A percentile compares a stretch with the other conserved stretches of the same genome.
phyloP scores from a whole-genome alignment of 1,284 basidiomycete species.

The Boletellus deceptivus region DNA sequence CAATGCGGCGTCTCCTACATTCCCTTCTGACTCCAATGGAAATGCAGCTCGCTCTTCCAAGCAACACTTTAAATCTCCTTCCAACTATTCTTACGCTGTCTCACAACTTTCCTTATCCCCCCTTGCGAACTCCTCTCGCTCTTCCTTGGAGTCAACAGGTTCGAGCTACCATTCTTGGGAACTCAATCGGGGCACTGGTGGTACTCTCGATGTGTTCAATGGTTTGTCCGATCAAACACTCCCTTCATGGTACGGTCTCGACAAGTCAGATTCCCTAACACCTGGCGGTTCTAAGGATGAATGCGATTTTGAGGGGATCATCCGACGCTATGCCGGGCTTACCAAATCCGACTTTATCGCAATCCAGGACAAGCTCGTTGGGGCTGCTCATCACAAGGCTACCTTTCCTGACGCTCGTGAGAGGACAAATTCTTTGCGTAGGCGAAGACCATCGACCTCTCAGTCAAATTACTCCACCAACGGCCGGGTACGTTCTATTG shows the following conservation, averaged over 20 bases:
- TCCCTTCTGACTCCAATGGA: conserved; percentile 34
- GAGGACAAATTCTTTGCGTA: conserved; percentile 58
- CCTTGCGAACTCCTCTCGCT: conserved; percentile 68
- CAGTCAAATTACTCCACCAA: conserved; percentile 68
- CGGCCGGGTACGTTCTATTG: conserved; percentile 46
- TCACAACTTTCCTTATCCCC: conserved; percentile 64
- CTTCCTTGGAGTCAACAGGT: conserved; percentile 72
- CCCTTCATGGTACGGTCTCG: conserved; percentile 62
- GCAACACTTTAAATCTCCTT: conserved; percentile 47
- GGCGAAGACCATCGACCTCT: conserved; percentile 74
- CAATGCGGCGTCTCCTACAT: conserved; percentile 53
- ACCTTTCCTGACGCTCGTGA: conserved; percentile 54
- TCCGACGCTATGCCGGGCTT: conserved; percentile 62
- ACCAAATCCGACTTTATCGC: conserved; percentile 64
- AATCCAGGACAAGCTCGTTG: conserved; percentile 72
- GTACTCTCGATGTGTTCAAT: conserved; percentile 50
- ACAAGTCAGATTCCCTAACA: conserved; percentile 46
- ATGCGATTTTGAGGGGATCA: conserved; percentile 63
- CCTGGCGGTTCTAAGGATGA: conserved; percentile 51
- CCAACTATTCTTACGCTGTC: conserved; percentile 50
- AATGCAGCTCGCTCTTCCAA: conserved; percentile 50
- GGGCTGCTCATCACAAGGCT: conserved; percentile 55
- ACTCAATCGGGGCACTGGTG: conserved; percentile 52
- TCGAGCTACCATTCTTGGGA: conserved; percentile 84
- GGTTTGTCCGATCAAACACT: conserved; percentile 44